These are phyloP conservation scores for Ophiosphaerella korrae DNA, from an alignment of 2,329 filamentous ascomycete species.

Conservation along the genomic window DNA sequence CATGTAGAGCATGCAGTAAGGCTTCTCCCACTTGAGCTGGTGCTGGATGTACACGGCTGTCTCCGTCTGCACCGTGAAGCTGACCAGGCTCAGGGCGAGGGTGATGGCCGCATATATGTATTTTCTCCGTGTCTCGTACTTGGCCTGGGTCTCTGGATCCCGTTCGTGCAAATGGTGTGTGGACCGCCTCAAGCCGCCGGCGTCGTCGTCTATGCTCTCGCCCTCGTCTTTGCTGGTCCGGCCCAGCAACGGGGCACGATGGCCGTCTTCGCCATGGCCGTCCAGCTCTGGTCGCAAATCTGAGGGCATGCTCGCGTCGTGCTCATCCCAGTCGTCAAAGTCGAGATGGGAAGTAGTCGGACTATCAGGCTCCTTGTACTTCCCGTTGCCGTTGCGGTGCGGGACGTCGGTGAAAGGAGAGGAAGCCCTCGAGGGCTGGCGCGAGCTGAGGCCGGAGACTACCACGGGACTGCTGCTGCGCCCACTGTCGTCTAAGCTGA, in stretches of 20 bases:
- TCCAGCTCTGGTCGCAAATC: slow-evolving; percentile 53
- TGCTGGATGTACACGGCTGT: slow-evolving; percentile 94
- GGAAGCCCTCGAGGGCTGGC: slow-evolving; percentile 28
- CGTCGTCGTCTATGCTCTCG: slow-evolving; percentile 45
- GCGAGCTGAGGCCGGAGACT: slow-evolving; percentile 23
- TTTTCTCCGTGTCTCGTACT: slow-evolving; percentile 73
- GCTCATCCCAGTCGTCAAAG: slow-evolving; percentile 54
- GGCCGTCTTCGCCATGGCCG: slow-evolving; percentile 43
- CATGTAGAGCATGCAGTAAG: slow-evolving; percentile 97
- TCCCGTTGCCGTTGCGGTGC: slow-evolving; percentile 6
- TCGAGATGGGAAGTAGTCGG: slow-evolving; percentile 40
- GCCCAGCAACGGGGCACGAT: slow-evolving; percentile 59
- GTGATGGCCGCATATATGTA: slow-evolving; percentile 89
- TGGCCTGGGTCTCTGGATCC: slow-evolving; percentile 70
- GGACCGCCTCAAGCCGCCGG: slow-evolving; percentile 55
- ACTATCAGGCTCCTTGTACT: slow-evolving; percentile 24
- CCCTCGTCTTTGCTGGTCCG: slow-evolving; percentile 39
- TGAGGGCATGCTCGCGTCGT: slow-evolving; percentile 54
- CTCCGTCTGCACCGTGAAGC: slow-evolving; percentile 94
- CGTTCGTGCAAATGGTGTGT: slow-evolving; percentile 71
- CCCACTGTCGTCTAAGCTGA: slow-evolving; percentile 13
- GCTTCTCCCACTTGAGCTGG: slow-evolving; percentile 91
- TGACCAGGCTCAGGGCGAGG: slow-evolving; percentile 78
- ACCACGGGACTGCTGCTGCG: slow-evolving; percentile 29
- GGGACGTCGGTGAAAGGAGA: slow-evolving; percentile 31